Evolutionary conservation across 371 early-diverging fungal genomes (phyloP).

Genomic region (Mucor indicus): DNA sequence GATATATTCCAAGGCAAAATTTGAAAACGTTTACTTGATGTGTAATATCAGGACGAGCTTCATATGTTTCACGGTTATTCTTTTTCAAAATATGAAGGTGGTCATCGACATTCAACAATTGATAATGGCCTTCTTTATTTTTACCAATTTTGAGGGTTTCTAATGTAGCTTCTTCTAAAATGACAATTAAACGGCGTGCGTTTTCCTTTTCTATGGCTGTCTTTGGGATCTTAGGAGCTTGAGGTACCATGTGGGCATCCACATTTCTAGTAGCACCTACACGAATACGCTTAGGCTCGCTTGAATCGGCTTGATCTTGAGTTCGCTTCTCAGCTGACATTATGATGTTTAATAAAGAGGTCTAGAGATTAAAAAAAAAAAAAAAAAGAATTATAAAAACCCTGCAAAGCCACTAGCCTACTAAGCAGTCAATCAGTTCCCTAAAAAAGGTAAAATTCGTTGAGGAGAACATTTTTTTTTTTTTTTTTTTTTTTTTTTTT

Average conservation of each 20-base stretch:
- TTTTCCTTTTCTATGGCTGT: slow-evolving; percentile 72
- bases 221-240: slow-evolving; percentile 79
- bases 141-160: slow-evolving; percentile 95
- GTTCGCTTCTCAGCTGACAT: slow-evolving; percentile 21
- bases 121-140: slow-evolving; percentile 86
- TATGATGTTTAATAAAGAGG: not conserved
- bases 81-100: slow-evolving; percentile 89
- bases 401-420: not conserved
- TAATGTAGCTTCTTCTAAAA: slow-evolving; percentile 86
- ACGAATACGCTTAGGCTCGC: slow-evolving; percentile 42
- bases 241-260: slow-evolving; percentile 64
- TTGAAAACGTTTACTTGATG: slow-evolving; percentile 71
- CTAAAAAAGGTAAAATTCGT: not conserved
- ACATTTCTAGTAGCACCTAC: slow-evolving; percentile 44
- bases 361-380: not conserved
- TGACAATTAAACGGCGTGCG: slow-evolving; percentile 88
- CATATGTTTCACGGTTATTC: slow-evolving; percentile 77
- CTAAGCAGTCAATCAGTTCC: not conserved
- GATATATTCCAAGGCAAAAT: no score
- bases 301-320: slow-evolving; percentile 17
- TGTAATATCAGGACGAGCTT: slow-evolving; percentile 94
- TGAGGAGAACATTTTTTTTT: not conserved
- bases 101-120: slow-evolving; percentile 95
- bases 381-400: slow-evolving; percentile 12
- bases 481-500: not conserved